Conservation (phyloP, 2,329 filamentous ascomycete genomes). For the Thielaviopsis populi region DNA sequence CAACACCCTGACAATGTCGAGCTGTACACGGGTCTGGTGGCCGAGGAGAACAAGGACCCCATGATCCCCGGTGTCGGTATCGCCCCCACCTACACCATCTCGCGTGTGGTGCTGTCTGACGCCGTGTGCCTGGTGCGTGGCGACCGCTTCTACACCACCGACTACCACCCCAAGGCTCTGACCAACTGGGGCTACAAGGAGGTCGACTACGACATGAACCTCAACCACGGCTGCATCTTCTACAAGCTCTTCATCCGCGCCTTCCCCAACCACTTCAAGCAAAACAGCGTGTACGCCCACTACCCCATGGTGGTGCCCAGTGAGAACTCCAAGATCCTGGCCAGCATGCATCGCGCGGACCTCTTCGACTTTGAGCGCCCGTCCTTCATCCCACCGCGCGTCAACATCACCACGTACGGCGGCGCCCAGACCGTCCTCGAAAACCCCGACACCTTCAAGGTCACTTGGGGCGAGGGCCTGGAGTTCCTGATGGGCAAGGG, state of each 20-base stretch:
- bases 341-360: conserved; percentile 48
- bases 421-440: conserved; percentile 47
- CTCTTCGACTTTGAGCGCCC: conserved; percentile 58
- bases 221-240: conserved; percentile 71
- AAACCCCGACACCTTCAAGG: conserved; percentile 45
- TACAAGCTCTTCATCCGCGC: conserved; percentile 71
- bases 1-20: conserved; percentile 69
- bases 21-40: conserved; percentile 63
- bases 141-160: conserved; percentile 64
- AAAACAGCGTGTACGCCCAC: conserved; percentile 67
- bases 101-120: conserved; percentile 60
- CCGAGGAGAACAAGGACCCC: conserved; percentile 59
- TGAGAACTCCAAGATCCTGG: conserved; percentile 58
- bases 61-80: conserved; percentile 64
- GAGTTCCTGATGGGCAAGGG: conserved; percentile 44
- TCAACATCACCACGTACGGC: conserved; percentile 45
- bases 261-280: conserved; percentile 61
- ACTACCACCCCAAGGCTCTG: conserved; percentile 57
- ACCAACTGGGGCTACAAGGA: conserved; percentile 78
- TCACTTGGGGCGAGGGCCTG: conserved; percentile 49
- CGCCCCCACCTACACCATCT: conserved; percentile 60
- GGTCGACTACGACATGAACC: conserved; percentile 52
- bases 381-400: conserved; percentile 30
- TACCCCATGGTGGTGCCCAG: conserved; percentile 57
- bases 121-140: conserved; percentile 65